A percentile compares a stretch with the other conserved stretches of the same genome.
phyloP scores from a whole-genome alignment of 345 rosid genomes.

The Pistacia vera region DNA sequence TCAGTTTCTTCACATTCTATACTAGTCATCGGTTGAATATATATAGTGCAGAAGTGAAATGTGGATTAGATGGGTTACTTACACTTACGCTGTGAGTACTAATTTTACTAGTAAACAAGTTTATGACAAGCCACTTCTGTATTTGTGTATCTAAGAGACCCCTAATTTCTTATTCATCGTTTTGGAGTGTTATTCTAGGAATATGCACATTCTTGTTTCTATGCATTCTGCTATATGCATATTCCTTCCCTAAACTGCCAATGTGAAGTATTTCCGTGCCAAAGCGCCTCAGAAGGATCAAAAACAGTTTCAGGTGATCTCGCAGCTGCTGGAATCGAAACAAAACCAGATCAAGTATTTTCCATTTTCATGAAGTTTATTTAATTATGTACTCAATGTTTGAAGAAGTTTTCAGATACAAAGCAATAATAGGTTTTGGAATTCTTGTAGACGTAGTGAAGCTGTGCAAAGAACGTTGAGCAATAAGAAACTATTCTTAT shows the following conservation, averaged over 20 bases:
- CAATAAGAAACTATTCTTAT: constrained; percentile 51
- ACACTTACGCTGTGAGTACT: too few relatives aligned
- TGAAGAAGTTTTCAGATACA: neutral
- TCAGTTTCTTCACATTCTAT: too few relatives aligned
- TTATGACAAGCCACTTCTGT: neutral
- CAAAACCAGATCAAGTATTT: constrained; percentile 23
- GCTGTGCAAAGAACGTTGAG: constrained; percentile 44
- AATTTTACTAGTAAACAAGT: neutral
- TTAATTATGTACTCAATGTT: neutral
- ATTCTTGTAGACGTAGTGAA: constrained; percentile 34
- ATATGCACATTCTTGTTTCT: constrained; percentile 63
- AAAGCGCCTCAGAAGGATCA: constrained; percentile 94
- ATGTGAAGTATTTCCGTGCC: constrained; percentile 72
- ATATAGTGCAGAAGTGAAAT: neutral
- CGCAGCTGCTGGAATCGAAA: constrained; percentile 80
- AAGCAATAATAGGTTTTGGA: neutral
- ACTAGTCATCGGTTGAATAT: neutral
- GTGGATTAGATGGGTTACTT: too few relatives aligned
- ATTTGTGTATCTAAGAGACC: neutral
- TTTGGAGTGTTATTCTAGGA: constrained; percentile 67
- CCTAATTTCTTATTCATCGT: neutral
- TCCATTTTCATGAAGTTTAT: neutral
- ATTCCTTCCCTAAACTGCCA: constrained; percentile 69
- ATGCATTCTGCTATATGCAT: constrained; percentile 64
- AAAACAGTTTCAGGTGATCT: constrained; percentile 81